Evolutionary conservation across 768 basidiomycete genomes (phyloP), one percentile per base, ranked within the genome.

Genomic region (Phylloporus sp.): DNA sequence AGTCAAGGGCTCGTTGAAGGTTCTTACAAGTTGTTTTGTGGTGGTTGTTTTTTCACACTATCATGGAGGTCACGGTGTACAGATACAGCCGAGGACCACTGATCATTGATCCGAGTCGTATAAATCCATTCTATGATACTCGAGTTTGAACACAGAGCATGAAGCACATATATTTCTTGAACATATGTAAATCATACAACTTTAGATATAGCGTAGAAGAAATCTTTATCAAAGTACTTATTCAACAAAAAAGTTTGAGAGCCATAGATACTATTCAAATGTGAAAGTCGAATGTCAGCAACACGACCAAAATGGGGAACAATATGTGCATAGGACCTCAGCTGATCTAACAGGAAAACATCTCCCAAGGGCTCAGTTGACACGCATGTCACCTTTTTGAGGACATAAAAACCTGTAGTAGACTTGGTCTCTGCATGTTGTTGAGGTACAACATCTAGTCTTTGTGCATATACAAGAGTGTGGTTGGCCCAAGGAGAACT

Each of bases 341-440:
- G 21, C 33, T 54, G 50, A 21, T 41, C 37, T 20, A 54, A 3
- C 18, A 46, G 53, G 33, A 54, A 38, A 3, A 52, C 28, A 14
- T 48, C 34, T 1, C 46, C 46, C 4, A 7, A 4, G 15, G 33
- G 23, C 10, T 39, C 29, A 3, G 31, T n/a, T n/a, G n/a, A n/a
- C n/a, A 43, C 18, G 44, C 23, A 15, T 17, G 8, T 31, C 3
- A 38, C 46, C n/a, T 38, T 17, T 14, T 52, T 48, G 33, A 52
- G 51, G 7, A 49, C 34, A 9, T 41, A 47, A 18, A 52, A 37
- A 22, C 47, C 40, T 0, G 34, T 48, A 1, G 40, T 35, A 17
- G 6, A 4, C 31, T 46, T 38, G 15, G 29, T n/a, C n/a, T n/a
- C 31, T n/a, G 23, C 3, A 27, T 17, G 4, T 26, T 39, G 14